Evolutionary conservation across 129 eudicot species (phyloP), one percentile per base, ranked within the genome.

Genomic region (Saposhnikovia divaricata): DNA sequence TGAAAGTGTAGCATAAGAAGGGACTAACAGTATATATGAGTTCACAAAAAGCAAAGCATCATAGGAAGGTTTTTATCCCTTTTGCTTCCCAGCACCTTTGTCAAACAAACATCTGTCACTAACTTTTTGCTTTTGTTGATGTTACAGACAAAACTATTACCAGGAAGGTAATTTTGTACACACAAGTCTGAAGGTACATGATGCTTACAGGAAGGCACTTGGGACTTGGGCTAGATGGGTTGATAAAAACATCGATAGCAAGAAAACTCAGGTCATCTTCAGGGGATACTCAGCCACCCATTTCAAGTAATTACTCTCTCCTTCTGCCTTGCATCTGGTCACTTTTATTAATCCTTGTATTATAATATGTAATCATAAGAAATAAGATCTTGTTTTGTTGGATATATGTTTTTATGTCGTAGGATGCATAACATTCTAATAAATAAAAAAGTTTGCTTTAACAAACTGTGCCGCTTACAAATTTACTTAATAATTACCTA

Each of bases 141-240:
- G n/a, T 74, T 82, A 28, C 89, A 96, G 99, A 76, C 97, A 90
- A 87, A 89, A 87, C 81, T 96, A 96, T 87, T 96, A 92, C 83
- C 99, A 96, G 77, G 99, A 96, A 89, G 98, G 99, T 66, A 79
- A 89, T 73, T 81, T 88, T 82, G 89, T 96, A 3, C 88, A 96
- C 86, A 93, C 91, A n/a, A 86, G 97, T 81, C 97, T 96, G 46
- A 89, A 92, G 85, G 99, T 88, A 45, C 88, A 90, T 57, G 91
- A 92, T 77, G 99, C 99, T 75, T 96, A 87, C 91, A 82, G 77
- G 82, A 85, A 90, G 81, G 99, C 98, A 2, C 91, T 96, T 69
- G 25, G 79, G 45, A 92, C 99, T 42, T 96, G 99, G 99, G 95
- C 90, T 69, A 85, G 91, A 34, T 96, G 99, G 99, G 90, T 96